Base-by-base conservation (phyloP, 768 basidiomycete genomes). In the Leccinum disarticulatum region DNA sequence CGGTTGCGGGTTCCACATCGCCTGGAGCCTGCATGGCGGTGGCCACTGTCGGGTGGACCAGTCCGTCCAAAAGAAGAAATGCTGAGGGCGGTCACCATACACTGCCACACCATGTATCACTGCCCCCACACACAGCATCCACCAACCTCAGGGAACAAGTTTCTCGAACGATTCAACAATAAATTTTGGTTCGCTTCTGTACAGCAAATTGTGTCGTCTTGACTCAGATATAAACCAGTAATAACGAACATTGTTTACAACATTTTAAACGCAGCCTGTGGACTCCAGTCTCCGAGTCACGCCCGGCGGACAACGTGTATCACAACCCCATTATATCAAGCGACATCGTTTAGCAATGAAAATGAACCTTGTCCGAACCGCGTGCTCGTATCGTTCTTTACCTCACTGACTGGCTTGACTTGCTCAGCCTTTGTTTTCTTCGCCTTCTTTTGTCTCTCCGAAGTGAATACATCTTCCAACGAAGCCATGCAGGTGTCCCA, bases 401-500 rank as follows among this genome's bases (percentile, higher is more conserved):
- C 75, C 61, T 74, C 68, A 19, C 56, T 28, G 15, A 54, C 43
- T n/a, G 57, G 27, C 11, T 64, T 60, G 15, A 11, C 54, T 15
- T 61, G 64, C 31, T 63, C 66, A 35, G 57, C 64, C 59, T 64
- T 73, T 14, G 64, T 57, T 63, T 75, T 80, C 64, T 68, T 85
- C 28, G 68, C 49, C 66, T 80, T 84, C 68, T 80, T 83, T 57
- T 66, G 71, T 31, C 68, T 71, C 58, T 85, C 84, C 50, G 77
- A 78, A 7, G 73, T 74, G 60, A 86, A 87, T 5, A 76, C 75
- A 58, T 80, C 76, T 22, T 73, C 77, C 22, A 90, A 65, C 0
- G 79, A 82, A 22, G 74, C 75, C 31, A 74, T 64, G 25, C 78
- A 79, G 3, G 84, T 84, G 22, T 72, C 70, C 81, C 82, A 83